Base-by-base conservation (phyloP, 1,139 yeast genomes). In the Debaryomyces sp. region DNA sequence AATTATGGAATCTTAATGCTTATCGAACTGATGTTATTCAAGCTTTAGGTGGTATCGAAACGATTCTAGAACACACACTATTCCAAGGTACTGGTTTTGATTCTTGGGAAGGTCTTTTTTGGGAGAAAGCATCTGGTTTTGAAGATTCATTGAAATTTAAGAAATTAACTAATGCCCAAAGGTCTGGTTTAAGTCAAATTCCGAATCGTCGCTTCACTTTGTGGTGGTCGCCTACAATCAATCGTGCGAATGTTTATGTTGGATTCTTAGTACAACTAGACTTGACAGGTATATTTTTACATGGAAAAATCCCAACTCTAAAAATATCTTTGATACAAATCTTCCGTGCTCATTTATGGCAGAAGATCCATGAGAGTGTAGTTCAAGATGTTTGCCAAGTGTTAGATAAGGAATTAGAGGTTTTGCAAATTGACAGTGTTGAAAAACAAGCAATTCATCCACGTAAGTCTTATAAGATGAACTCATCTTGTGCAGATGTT, bases 201-300 rank as follows among this genome's bases (percentile, higher is more conserved):
- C 99, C 99, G 4, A 95, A 95, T 64, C 86, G 99, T 67, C 80
- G 99, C 41, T 95, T 95, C 63, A 95, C 99, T 0, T 73, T 95
- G 40, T 95, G 99, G 99, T 95, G 99, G 99, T 91, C 98, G 1
- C 99, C 99, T 6, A 95, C 99, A 0, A 95, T 95, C 57, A 95
- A 95, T 60, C 81, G 99, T 57, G 99, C 99, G 5, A 94, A 95
- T 61, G 99, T 95, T 22, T 95, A 95, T 62, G 98, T 95, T 50
- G 99, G 99, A 32, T 95, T 94, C 73, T 78, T 91, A 64, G 99
- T 95, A 29, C 99, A 95, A 66, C 76, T 95, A 40, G 99, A 95
- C 70, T 75, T 95, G 60, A 95, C 99, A 0, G 99, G 99, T 60
- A 94, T 95, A 30, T 94, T 94, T 67, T 75, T 95, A 47, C 99